Base-by-base conservation (phyloP, 345 rosid species). In the Eutrema yunnanense region DNA sequence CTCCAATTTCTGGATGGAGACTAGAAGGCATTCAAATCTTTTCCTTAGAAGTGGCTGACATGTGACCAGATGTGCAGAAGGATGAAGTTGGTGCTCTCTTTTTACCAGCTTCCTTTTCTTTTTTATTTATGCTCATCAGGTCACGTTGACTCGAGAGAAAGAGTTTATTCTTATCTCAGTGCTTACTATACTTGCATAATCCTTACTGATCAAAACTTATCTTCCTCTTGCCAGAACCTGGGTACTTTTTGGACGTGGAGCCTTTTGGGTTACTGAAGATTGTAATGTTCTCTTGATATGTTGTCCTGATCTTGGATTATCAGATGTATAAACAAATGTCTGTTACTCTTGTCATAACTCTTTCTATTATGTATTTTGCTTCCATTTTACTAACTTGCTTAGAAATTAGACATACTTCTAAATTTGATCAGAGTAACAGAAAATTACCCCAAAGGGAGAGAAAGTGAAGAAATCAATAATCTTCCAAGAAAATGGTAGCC, bases 71-170 rank as follows among this genome's bases (percentile, higher is more conserved):
- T 56, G 58, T 43, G 73, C 48, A 34, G 19, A 34, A 41, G 12
- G 50, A 67, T 59, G 73, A 74, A 67, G 63, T 74, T 75, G 9
- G 79, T 75, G 9, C 29, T 68, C 57, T 36, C 46, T 54, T 38
- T 40, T 40, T 49, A 32, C 73, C n/a, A 32, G 33, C 46, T 33
- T 4, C 43, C 40, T 27, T 48, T 9, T 50, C 14, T 34, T 30
- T 30, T 16, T 16, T 14, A 42, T 62, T 67, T n/a, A 41, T 9
- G 26, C 26, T 22, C 26, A 22, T 22, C 26, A 22, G 14, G 53
- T 55, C 44, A 19, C 44, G 9, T 32, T 48, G 55, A 46, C 51
- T 19, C 36, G 1, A 38, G 57, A 44, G 44, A 56, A 57, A 36
- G 67, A 70, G n/a, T 16, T 71, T 19, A 3, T 71, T 10, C 33